Evolutionary conservation across 768 basidiomycete genomes (phyloP), one percentile per base, ranked within the genome.

Genomic region (Boletus pseudopeckii): DNA sequence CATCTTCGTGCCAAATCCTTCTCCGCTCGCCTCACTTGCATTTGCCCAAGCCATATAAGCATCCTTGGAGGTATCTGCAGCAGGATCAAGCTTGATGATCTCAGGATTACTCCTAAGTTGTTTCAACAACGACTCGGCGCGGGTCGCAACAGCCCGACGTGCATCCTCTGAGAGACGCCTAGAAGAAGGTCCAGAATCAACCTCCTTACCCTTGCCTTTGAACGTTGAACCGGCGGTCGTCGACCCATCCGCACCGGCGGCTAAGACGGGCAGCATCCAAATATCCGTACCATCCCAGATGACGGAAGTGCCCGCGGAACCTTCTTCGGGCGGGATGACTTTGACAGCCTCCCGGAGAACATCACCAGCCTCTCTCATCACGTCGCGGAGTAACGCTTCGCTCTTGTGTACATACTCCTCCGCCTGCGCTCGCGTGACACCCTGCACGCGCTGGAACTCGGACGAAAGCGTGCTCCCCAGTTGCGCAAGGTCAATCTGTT

Each of bases 311-410:
- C 71, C 64, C 42, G 56, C 45, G 14, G 65, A 22, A 7, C 61
- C 67, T 41, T 79, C 79, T 36, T 88, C 85, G 1, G 94, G 94
- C 0, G 94, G 95, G 14, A 98, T 77, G 47, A 97, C 88, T 69
- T 94, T 95, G 62, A 98, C 92, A 11, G 91, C 92, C 46, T 98
- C 94, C 48, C 80, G 84, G 10, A 95, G 74, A 15, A 87, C 85
- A 57, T 89, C 92, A 52, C 89, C 81, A 7, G 90, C 88, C 63
- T 91, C 90, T 62, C 83, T 86, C 62, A 90, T 79, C 2, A 84
- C 88, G 53, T 85, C 86, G 38, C 81, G 76, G 30, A 88, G 67
- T 33, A 86, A 64, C 8, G 68, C 76, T 58, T 88, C 86, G 66
- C 85, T 86, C 74, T 84, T 87, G 62, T 86, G 83, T 30, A 88